phyloP scores from a whole-genome alignment of 345 rosid genomes.

The Lenwebbia sp. region DNA sequence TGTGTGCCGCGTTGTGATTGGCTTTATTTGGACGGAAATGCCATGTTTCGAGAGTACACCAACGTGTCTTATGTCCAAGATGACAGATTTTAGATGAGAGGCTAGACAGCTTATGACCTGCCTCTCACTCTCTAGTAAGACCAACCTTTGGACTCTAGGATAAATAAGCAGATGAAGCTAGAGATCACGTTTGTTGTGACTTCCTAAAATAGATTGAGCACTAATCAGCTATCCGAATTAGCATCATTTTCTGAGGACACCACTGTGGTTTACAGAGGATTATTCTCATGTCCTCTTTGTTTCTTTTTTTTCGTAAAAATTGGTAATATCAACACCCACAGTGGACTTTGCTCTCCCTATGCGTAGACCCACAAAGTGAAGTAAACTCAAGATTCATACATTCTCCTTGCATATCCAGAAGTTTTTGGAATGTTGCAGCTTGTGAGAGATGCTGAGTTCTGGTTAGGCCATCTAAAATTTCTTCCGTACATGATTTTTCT shows the following conservation, averaged over 20 bases:
- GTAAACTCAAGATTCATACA: background rate
- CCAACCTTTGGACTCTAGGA: background rate
- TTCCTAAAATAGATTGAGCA: background rate
- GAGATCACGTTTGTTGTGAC: background rate
- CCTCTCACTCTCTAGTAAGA: background rate
- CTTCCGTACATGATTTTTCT: background rate
- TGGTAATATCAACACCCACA: background rate
- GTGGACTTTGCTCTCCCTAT: background rate
- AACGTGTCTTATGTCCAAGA: background rate
- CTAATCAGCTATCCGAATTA: background rate
- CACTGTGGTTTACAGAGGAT: background rate
- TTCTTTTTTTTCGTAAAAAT: background rate
- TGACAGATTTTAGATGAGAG: background rate
- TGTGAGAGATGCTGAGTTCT: background rate
- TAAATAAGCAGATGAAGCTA: background rate
- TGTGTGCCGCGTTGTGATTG: background rate
- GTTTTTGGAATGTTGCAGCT: background rate
- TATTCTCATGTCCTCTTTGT: background rate
- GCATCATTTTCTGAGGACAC: background rate
- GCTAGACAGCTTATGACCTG: background rate
- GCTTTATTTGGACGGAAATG: background rate
- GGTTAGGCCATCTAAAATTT: background rate
- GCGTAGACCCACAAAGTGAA: background rate
- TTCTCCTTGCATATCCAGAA: background rate
- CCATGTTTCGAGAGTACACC: background rate